These are phyloP conservation scores for Trichoderma sp. DNA, from an alignment of 2,329 filamentous ascomycete genomes.

Conservation along the genomic window DNA sequence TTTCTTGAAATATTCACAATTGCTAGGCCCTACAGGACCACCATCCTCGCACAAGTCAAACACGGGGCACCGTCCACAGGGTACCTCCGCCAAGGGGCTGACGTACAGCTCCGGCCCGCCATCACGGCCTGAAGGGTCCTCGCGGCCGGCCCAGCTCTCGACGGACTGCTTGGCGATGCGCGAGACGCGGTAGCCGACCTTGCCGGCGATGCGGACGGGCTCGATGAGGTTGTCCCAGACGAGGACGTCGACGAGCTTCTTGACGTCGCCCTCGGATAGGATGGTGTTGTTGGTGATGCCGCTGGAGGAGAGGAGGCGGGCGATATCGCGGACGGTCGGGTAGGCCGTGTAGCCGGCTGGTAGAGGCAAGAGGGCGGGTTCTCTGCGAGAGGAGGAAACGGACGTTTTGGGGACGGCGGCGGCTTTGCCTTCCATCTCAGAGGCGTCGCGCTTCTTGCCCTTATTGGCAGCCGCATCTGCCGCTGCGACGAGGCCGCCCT, in stretches of 20 bases:
- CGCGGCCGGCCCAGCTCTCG: constrained; percentile 44
- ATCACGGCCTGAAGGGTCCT: constrained; percentile 41
- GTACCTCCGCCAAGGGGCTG: constrained; percentile 83
- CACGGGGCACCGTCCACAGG: constrained; percentile 89
- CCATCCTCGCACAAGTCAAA: constrained; percentile 90
- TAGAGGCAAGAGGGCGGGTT: constrained; percentile 51
- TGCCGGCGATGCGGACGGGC: constrained; percentile 52
- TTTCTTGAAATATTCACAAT: constrained; percentile 85
- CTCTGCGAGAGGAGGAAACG: constrained; percentile 34
- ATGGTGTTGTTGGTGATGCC: constrained; percentile 73
- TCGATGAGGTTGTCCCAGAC: constrained; percentile 87
- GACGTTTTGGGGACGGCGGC: constrained; percentile 29
- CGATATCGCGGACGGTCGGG: constrained; percentile 78
- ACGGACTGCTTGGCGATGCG: constrained; percentile 50
- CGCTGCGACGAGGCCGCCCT: constrained; percentile 45
- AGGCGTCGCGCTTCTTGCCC: constrained; percentile 55
- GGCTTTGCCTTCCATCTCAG: constrained; percentile 36
- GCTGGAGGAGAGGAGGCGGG: constrained; percentile 68
- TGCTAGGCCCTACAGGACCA: constrained; percentile 84
- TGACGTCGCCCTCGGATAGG: constrained; percentile 72
- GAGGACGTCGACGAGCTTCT: constrained; percentile 84
- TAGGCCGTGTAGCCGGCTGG: constrained; percentile 74
- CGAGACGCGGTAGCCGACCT: constrained; percentile 55
- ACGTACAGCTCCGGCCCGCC: constrained; percentile 48
- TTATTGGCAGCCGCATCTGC: constrained; percentile 28